These are phyloP conservation scores for Boletus bicolor DNA, from an alignment of 768 basidiomycete species.

Conservation along the genomic window DNA sequence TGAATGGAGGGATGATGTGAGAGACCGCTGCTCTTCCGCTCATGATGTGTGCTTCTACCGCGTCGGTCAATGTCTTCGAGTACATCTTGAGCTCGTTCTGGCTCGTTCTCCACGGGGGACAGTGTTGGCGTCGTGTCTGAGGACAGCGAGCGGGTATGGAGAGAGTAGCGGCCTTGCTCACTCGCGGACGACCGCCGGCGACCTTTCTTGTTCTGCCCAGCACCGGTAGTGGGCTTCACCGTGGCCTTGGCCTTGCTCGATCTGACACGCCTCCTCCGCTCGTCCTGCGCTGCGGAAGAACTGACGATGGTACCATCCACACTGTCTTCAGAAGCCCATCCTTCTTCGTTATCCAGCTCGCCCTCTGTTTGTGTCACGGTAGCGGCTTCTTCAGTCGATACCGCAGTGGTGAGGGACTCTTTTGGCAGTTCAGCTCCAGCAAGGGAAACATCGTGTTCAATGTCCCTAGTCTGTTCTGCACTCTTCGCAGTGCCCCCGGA, in stretches of 20 bases:
- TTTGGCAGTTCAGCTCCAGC: slow-evolving; percentile 14
- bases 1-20: slow-evolving; percentile 23
- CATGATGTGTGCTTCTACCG: slow-evolving; percentile 20
- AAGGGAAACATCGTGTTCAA: slow-evolving; percentile 17
- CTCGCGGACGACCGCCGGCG: slow-evolving; percentile 13
- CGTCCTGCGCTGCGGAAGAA: slow-evolving; percentile 5
- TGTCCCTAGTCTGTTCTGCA: slow-evolving; percentile 21
- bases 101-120: background rate
- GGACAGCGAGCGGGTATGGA: background rate
- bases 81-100: slow-evolving; percentile 2
- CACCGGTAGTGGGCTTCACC: background rate
- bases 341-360: slow-evolving; percentile 49
- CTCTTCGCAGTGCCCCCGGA: slow-evolving; percentile 21
- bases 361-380: slow-evolving; percentile 5
- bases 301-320: slow-evolving; percentile 17
- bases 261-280: slow-evolving; percentile 26
- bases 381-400: slow-evolving; percentile 2
- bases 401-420: background rate
- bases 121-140: background rate
- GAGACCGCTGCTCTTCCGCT: slow-evolving; percentile 11
- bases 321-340: slow-evolving; percentile 61
- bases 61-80: slow-evolving; percentile 16
- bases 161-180: slow-evolving; percentile 11
- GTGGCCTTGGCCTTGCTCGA: slow-evolving; percentile 19
- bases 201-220: slow-evolving; percentile 5